These are phyloP conservation scores for Hibiscus mutabilis DNA, from an alignment of 345 rosid genomes.

Conservation along the genomic window DNA sequence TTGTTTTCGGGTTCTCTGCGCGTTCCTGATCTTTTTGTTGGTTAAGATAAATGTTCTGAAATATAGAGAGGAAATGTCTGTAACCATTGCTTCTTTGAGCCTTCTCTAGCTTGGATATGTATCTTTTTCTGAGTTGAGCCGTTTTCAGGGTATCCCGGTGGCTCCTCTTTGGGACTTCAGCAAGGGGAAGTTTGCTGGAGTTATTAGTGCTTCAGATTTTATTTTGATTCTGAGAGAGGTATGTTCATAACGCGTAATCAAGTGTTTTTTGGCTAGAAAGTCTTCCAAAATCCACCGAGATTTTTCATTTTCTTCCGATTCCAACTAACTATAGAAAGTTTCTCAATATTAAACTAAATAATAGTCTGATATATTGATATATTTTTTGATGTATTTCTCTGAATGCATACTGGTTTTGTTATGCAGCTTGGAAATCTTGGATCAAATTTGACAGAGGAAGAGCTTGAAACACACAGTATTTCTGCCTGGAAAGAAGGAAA, in stretches of 20 bases:
- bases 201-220: slow-evolving; percentile 60
- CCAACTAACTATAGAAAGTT: background rate
- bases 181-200: slow-evolving; percentile 65
- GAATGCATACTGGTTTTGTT: background rate
- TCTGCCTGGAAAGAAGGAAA: slow-evolving; percentile 60
- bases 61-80: background rate
- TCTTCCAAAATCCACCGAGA: background rate
- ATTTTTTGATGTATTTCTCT: background rate
- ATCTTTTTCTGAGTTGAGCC: slow-evolving; percentile 25
- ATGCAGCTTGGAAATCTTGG: slow-evolving; percentile 67
- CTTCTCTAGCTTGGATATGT: slow-evolving; percentile 12
- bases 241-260: slow-evolving; percentile 8
- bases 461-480: slow-evolving; percentile 59
- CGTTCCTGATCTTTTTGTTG: background rate
- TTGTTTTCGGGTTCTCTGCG: background rate
- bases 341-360: background rate
- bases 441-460: slow-evolving; percentile 74
- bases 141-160: slow-evolving; percentile 53
- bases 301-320: background rate
- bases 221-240: slow-evolving; percentile 71
- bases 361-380: background rate
- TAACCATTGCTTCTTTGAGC: background rate
- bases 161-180: slow-evolving; percentile 78
- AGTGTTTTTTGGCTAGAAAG: slow-evolving; percentile 6
- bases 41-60: background rate